Conservation (phyloP, 768 basidiomycete genomes). For the Brasilioporus rufonigricans region DNA sequence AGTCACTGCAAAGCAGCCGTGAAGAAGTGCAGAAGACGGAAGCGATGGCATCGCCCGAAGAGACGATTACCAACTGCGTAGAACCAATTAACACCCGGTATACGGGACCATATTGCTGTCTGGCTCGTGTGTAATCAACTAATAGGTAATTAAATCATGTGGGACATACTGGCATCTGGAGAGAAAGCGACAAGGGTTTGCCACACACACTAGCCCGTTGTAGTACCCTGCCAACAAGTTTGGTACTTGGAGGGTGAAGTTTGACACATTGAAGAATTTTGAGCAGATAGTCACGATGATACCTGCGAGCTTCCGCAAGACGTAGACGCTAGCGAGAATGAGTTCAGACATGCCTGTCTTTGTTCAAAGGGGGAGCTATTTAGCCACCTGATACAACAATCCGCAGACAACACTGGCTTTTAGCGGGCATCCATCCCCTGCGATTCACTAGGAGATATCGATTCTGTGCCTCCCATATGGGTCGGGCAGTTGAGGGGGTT, state of each 20-base stretch:
- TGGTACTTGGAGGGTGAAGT: conserved; percentile 3
- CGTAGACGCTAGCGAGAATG: neutral
- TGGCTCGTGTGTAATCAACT: conserved; percentile 4
- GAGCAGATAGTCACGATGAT: neutral
- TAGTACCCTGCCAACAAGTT: conserved; percentile 16
- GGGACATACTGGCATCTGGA: conserved; percentile 21
- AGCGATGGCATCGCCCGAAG: conserved; percentile 13
- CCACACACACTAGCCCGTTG: conserved; percentile 10
- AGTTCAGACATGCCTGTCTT: neutral
- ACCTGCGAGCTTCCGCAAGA: neutral
- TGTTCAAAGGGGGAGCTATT: neutral
- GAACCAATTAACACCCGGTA: conserved; percentile 19
- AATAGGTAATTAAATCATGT: neutral
- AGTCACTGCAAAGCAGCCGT: conserved; percentile 8
- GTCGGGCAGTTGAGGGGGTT: too few species aligned
- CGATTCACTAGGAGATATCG: too few species aligned
- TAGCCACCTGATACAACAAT: too few species aligned
- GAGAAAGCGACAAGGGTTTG: conserved; percentile 16
- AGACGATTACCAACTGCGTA: conserved; percentile 13
- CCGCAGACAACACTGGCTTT: too few species aligned
- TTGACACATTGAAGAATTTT: neutral
- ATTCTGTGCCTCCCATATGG: too few species aligned
- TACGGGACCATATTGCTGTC: conserved; percentile 12
- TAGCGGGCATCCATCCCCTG: too few species aligned
- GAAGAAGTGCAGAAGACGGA: conserved; percentile 5